Base-by-base conservation (phyloP, 2,329 filamentous ascomycete genomes). In the Fusarium sp. region DNA sequence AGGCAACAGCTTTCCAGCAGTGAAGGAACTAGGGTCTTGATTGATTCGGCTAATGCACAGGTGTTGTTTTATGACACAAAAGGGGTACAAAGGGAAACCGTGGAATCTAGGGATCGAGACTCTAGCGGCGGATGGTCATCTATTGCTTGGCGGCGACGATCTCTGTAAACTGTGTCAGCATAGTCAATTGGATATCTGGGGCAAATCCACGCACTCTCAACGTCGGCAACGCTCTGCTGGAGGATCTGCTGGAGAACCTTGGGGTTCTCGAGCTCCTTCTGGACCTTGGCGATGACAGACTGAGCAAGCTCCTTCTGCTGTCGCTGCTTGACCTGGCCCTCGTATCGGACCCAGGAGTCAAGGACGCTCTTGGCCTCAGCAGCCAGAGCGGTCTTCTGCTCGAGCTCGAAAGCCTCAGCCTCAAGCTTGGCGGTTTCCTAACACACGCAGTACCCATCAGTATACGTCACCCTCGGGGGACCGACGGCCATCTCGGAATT, bases 301-400 rank as follows among this genome's bases (percentile, higher is more conserved):
- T 97, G 92, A 76, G 96, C 94, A 77, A 99, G 91, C 90, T 99
- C 96, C 86, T 90, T 93, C 91, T 99, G 96, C 89, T 99, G 95
- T 85, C 96, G 93, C 89, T 96, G 93, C 93, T 98, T 99, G 83
- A 99, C 95, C 89, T 98, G 96, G 80, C 93, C 89, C 89, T 99
- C 96, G 86, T 99, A 99, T 84, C 96, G 93, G 76, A 98, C 95
- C 97, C 96, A 99, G 67, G 95, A 98, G 85, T 99, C 96, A 76
- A 99, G 92, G 69, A 98, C 96, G 72, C 90, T 82, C 93, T 98
- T 99, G 82, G 96, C 96, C 90, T 99, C 96, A 75, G 91, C 88
- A 69, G 95, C 95, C 77, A 99, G 89, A 79, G 95, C 93, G 72
- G 96, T 98, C 88, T 92, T 93, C 88, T 99, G 96, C 91, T 98